Evolutionary conservation across 179 eudicot species (phyloP), one percentile per base, ranked within the genome.

Genomic region (Pouteria campechiana): DNA sequence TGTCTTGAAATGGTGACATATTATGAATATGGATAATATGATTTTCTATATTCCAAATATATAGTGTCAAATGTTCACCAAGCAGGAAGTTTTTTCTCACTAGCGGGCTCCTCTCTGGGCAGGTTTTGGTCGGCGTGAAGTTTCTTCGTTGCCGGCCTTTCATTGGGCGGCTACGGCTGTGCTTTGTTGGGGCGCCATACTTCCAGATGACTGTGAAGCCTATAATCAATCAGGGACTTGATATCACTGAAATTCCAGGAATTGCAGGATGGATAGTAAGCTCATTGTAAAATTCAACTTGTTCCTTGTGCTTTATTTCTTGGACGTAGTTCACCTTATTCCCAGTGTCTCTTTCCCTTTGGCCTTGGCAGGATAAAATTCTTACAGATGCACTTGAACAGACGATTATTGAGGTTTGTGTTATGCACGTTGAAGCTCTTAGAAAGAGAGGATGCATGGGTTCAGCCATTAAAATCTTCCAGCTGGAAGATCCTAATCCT

Each of bases 261-360:
- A 74, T 89, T 46, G 93, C 97, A 37, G 95, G 97, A 36, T 89
- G 95, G 95, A 67, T 89, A 72, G 97, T 89, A 54, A 52, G 48
- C 47, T 37, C 25, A 32, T 29, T 45, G 50, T 8, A 13, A 17
- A 8, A 17, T 35, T 39, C 4, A 4, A 23, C 9, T 15, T 3
- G 9, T 19, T 54, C 41, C 28, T 32, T 30, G 17, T 37, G 1
- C 23, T 20, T 34, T 23, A 14, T 36, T n/a, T 9, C 42, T 25
- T n/a, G 19, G 2, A 37, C 13, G 12, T 3, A 10, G 11, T 28
- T 30, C 10, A 5, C 16, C 13, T 57, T 3, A 10, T 15, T 35
- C 17, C 10, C 38, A 6, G 32, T 28, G 17, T 22, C 17, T 40
- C 48, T 33, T 19, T 34, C 30, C 30, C 28, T 9, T 24, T 42